Base-by-base conservation (phyloP, 2,329 filamentous ascomycete species). In the Diaporthe eres region DNA sequence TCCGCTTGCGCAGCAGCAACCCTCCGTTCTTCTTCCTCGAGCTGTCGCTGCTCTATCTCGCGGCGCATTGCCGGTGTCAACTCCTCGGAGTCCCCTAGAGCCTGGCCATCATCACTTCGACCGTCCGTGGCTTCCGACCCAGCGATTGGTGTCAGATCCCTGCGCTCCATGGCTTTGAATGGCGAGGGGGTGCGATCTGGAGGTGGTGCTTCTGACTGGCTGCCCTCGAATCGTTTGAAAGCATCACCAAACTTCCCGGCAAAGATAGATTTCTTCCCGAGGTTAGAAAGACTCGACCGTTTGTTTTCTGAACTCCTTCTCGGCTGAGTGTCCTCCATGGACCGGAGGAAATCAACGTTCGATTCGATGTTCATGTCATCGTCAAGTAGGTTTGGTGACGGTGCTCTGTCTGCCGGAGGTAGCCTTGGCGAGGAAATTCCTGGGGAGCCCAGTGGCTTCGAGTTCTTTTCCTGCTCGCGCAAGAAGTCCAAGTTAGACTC, bases 231-330 rank as follows among this genome's bases (percentile, higher is more conserved):
- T 8, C 94, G 91, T 81, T 96, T 95, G 85, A 98, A 98, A 4
- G 96, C 96, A 80, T 98, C 96, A 0, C 96, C 95, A 82, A 98
- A 98, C 79, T 94, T 95, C 34, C 95, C 94, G 7, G 92, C 93
- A n/a, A 98, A 87, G 51, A 98, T 91, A 75, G 92, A 94, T 84
- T 97, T 98, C 37, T 94, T 53, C 92, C 92, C 9, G 93, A 92
- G 25, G 95, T 85, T 0, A 92, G 73, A 94, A 1, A 98, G 85
- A 82, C 94, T 97, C 1, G 92, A 89, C 15, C 94, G 90, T 83
- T 98, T 98, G 63, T 86, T 85, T 78, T 93, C 90, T 80, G 91
- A 93, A 77, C 90, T 92, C 78, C 87, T 89, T 81, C 92, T 90
- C 61, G 87, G 85, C 68, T 91, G 91, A 2, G 87, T 84, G 76